phyloP scores from a whole-genome alignment of 2,329 filamentous ascomycete species.

The Xylogone sp. region DNA sequence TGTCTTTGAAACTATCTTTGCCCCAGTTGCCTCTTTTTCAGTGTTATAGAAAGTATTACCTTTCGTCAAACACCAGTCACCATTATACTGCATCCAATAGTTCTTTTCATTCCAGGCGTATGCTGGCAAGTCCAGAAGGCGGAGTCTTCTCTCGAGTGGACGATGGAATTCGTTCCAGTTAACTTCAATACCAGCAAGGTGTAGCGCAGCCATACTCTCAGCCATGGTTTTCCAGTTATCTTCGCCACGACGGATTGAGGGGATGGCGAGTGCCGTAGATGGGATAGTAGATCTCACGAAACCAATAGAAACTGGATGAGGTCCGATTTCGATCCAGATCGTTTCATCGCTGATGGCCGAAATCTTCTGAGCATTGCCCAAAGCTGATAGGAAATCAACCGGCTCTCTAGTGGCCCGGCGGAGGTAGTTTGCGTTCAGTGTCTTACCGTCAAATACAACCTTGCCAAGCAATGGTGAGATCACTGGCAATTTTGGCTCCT shows the following conservation, averaged over 20 bases:
- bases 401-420: constrained; percentile 60
- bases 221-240: constrained; percentile 62
- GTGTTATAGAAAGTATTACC: constrained; percentile 28
- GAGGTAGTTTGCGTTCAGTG: constrained; percentile 58
- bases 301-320: constrained; percentile 59
- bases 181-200: constrained; percentile 57
- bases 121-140: constrained; percentile 59
- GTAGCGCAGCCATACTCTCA: constrained; percentile 53
- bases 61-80: constrained; percentile 66
- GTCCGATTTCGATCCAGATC: constrained; percentile 67
- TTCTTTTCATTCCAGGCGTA: constrained; percentile 67
- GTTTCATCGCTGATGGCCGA: constrained; percentile 61
- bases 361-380: constrained; percentile 54
- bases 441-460: constrained; percentile 51
- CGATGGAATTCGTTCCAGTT: constrained; percentile 70
- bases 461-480: constrained; percentile 63
- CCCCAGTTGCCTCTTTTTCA: too few species aligned
- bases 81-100: constrained; percentile 59
- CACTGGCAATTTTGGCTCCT: constrained; percentile 52
- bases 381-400: constrained; percentile 63
- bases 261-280: constrained; percentile 44
- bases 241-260: constrained; percentile 60
- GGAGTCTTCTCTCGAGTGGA: constrained; percentile 52
- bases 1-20: too few species aligned
- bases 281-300: neutral